Evolutionary conservation across 805 yeast species (phyloP), one percentile per base, ranked within the genome.

Genomic region (Vanderwaltozyma yarrowii): DNA sequence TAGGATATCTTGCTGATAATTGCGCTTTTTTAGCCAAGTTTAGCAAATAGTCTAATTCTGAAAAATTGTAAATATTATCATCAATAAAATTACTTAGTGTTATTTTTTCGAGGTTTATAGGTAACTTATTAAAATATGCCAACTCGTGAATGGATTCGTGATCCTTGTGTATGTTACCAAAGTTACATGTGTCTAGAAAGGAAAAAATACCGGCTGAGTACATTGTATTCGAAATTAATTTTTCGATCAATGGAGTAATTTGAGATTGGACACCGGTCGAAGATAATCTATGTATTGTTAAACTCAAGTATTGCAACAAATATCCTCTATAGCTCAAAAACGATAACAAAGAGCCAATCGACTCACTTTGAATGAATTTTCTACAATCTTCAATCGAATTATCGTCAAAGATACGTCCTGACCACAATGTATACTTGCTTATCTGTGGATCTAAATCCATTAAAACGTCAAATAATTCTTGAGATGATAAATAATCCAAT

Each of bases 171-270:
- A 65, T 67, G 17, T 70, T 72, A 39, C 70, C 64, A 36, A 70
- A 76, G 49, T 80, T 83, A 36, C 83, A 60, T 5, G 80, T 65
- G 58, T 85, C 95, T 49, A 88, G 64, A 42, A 81, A 77, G 25
- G 78, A 72, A 39, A 86, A 65, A 1, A 84, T 63, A 43, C 74
- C 78, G 0, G 89, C 80, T 0, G 86, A 70, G 1, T 80, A 82
- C 40, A 71, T 61, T 19, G 73, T 63, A 42, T 66, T 69, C 14
- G 71, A 51, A 13, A 79, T 74, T 16, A 87, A 61, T 4, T 66
- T 49, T 5, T 70, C 64, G 19, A 78, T 64, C 45, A 80, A 80
- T 18, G 51, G 36, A 18, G 36, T 14, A 3, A 52, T 65, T 60
- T 31, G 70, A 62, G 40, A 73, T 66, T 46, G 76, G 61, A 20